Conservation (phyloP, 331 rosid genomes). For the Quercus lobata region DNA sequence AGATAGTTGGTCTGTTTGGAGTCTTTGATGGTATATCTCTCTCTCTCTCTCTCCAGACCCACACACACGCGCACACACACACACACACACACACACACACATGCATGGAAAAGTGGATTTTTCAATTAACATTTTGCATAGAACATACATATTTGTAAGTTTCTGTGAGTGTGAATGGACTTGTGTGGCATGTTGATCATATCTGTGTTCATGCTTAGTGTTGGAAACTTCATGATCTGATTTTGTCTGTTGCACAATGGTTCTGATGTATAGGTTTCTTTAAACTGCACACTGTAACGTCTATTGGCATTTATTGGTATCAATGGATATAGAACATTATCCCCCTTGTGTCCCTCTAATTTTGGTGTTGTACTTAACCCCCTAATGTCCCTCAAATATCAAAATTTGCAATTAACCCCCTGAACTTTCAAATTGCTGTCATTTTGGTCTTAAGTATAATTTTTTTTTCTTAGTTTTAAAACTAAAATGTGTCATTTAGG, state of each 20-base stretch:
- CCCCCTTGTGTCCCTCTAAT: background rate
- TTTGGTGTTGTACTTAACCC: no score
- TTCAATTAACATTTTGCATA: background rate
- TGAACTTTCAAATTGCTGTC: no score
- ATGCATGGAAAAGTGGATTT: background rate
- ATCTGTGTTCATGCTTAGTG: background rate
- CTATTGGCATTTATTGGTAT: background rate
- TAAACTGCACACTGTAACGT: background rate
- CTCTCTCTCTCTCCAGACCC: background rate
- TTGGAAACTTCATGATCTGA: background rate
- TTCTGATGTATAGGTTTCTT: background rate
- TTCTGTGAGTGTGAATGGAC: background rate
- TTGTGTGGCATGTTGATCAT: background rate
- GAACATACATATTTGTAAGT: background rate
- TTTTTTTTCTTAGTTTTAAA: no score
- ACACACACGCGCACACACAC: no score
- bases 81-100: background rate
- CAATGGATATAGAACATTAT: background rate
- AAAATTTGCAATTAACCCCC: no score
- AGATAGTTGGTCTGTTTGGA: slow-evolving; percentile 88
- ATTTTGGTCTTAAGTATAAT: no score
- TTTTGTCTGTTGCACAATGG: background rate
- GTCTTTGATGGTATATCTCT: slow-evolving; percentile 76
- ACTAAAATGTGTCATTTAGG: no score
- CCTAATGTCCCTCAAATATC: no score